Evolutionary conservation across 1,139 yeast species (phyloP), one percentile per base, ranked within the genome.

Genomic region (Hanseniaspora sp.): DNA sequence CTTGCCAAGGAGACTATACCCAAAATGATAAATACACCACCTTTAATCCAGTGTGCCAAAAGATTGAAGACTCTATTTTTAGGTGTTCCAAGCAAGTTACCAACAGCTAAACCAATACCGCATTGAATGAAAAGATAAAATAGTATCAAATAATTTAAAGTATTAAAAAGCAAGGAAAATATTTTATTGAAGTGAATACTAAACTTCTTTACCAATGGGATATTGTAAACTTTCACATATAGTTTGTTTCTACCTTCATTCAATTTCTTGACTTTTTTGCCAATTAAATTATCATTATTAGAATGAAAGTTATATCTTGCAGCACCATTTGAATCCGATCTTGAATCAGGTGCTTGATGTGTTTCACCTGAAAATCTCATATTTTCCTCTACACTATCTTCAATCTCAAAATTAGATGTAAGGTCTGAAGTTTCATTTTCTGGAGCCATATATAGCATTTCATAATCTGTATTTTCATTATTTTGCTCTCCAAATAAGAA

Each of bases 1-100:
- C 97, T 78, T 2, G 88, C 84, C 52, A 92, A 73, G 15, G 95
- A 77, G 17, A 88, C 68, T 7, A 90, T 58, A 11, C 98, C 98
- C 52, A 84, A 72, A 2, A 76, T 62, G 59, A 87, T 76, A 66
- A 92, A 90, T 3, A 92, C 92, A 13, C 94, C 95, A 56, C 98
- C 98, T 69, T 92, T 92, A 67, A 92, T 90, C 74, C 87, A 86
- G 68, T 92, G 98, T 1, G 98, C 98, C 58, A 90, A 74, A 55
- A 92, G 70, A 64, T 86, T 88, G 70, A 85, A 92, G 7, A 90
- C 82, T 23, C 74, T 71, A 33, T 63, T 66, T 7, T 79, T 88
- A 7, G 54, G 54, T 67, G 77, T 70, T 37, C 95, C 97, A 61
- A 87, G 68, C 41, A 83, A 65, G 55, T 77, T 78, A 52, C 85